Evolutionary conservation across 75 land plant species (phyloP).

Genomic region (Picea sitchensis): DNA sequence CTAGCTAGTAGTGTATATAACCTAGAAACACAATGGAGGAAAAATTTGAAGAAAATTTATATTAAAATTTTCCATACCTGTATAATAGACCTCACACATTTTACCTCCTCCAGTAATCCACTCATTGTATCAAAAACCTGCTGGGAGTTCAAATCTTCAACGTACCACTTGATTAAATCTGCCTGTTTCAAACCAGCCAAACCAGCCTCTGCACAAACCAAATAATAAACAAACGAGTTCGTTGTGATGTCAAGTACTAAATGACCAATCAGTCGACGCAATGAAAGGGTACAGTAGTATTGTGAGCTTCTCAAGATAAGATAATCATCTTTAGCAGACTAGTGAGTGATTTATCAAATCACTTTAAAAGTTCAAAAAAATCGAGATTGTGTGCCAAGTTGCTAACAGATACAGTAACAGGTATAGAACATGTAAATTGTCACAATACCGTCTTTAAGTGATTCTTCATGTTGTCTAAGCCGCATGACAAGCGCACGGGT

Average conservation of each 20-base stretch:
- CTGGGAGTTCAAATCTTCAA: constrained; percentile 68
- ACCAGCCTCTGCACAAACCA: constrained; percentile 49
- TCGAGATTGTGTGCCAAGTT: neutral
- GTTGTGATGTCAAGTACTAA: neutral
- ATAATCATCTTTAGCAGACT: neutral
- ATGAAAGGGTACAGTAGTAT: neutral
- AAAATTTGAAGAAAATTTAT: neutral
- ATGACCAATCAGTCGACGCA: neutral
- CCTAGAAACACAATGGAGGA: neutral
- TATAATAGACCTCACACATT: constrained; percentile 68
- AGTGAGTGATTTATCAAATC: neutral
- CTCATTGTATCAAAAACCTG: constrained; percentile 48
- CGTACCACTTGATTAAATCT: constrained; percentile 87
- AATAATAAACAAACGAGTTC: neutral
- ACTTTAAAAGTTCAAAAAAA: neutral
- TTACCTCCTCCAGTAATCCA: constrained; percentile 60
- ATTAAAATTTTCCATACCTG: constrained; percentile 45
- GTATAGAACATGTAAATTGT: neutral
- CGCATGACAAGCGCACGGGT: constrained; percentile 93
- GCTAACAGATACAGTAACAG: neutral
- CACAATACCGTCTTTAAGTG: constrained; percentile 66
- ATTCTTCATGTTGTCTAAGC: constrained; percentile 89
- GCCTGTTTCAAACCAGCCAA: constrained; percentile 88
- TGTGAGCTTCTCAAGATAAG: neutral
- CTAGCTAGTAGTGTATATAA: neutral